Evolutionary conservation across 495 filamentous ascomycete species (phyloP).

Genomic region (Talaromyces liani): DNA sequence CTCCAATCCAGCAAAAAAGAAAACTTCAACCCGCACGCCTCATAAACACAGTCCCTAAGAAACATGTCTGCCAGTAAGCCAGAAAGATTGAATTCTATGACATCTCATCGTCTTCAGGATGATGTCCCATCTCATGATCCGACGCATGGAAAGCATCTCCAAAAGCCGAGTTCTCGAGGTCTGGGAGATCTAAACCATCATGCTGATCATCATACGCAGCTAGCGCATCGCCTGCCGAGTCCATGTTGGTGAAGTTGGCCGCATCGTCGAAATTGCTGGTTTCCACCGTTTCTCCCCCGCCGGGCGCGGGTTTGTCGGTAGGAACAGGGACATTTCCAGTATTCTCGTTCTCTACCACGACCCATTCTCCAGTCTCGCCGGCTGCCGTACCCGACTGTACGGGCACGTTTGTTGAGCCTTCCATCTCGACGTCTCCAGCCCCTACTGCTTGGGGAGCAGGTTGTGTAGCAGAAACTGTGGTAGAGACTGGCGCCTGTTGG

Average conservation of each 20-base stretch:
- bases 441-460: slow-evolving; percentile 17
- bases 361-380: slow-evolving; percentile 49
- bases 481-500: slow-evolving; percentile 4
- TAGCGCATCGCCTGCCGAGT: slow-evolving; percentile 56
- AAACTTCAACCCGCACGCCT: background rate
- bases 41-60: background rate
- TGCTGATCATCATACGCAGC: slow-evolving; percentile 50
- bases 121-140: slow-evolving; percentile 40
- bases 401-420: slow-evolving; percentile 17
- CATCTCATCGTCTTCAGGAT: slow-evolving; percentile 39
- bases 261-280: slow-evolving; percentile 37
- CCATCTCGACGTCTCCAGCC: slow-evolving; percentile 40
- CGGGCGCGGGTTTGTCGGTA: slow-evolving; percentile 11
- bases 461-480: slow-evolving; percentile 24
- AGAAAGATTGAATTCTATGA: background rate
- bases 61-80: background rate
- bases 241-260: slow-evolving; percentile 47
- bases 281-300: slow-evolving; percentile 25
- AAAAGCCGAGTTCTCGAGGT: slow-evolving; percentile 53
- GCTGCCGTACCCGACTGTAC: slow-evolving; percentile 18
- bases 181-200: slow-evolving; percentile 41
- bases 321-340: slow-evolving; percentile 14
- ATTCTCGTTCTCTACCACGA: slow-evolving; percentile 48
- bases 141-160: slow-evolving; percentile 56
- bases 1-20: background rate